Evolutionary conservation across 1,284 basidiomycete genomes (phyloP), one percentile per base, ranked within the genome.

Genomic region (Puccinia coronata): DNA sequence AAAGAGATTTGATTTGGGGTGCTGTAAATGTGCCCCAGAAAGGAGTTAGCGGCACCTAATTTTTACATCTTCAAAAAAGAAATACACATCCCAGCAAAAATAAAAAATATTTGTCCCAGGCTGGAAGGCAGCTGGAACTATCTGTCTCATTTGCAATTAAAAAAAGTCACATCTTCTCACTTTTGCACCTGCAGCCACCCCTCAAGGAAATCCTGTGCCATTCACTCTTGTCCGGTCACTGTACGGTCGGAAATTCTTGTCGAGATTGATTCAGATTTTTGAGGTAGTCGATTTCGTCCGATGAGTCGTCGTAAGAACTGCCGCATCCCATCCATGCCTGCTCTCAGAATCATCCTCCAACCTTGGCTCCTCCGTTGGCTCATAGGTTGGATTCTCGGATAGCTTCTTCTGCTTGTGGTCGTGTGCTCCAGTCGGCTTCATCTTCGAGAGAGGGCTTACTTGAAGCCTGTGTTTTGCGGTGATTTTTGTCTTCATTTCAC

Each of bases 261-360:
- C 65, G 36, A 53, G 61, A 39, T n/a, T n/a, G n/a, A n/a, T 79
- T 79, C 23, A 79, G 41, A 9, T 18, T 59, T 34, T 69, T 69
- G 65, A 79, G 70, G 14, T 55, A 65, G 59, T 79, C 65, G 23
- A 69, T 67, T 25, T 79, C 76, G 5, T 55, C 63, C 34, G 57
- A 51, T 0, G 61, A 49, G 5, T 79, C 63, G n/a, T 39, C 41
- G 43, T 69, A 41, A 47, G 18, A 43, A 34, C 61, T 63, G 36
- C 61, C 20, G 36, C 61, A 39, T 73, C 71, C 18, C 51, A 73
- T 11, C 53, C 71, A 41, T 25, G 28, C 20, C 57, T 47, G 41
- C 39, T 41, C 36, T 53, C 34, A 25, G 61, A 55, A 41, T 55
- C 76, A 5, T 79, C 65, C 39, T 79, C 75, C 59, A 61, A 77